phyloP scores from a whole-genome alignment of 169 alveolate genomes.

The Eimeria tenella region DNA sequence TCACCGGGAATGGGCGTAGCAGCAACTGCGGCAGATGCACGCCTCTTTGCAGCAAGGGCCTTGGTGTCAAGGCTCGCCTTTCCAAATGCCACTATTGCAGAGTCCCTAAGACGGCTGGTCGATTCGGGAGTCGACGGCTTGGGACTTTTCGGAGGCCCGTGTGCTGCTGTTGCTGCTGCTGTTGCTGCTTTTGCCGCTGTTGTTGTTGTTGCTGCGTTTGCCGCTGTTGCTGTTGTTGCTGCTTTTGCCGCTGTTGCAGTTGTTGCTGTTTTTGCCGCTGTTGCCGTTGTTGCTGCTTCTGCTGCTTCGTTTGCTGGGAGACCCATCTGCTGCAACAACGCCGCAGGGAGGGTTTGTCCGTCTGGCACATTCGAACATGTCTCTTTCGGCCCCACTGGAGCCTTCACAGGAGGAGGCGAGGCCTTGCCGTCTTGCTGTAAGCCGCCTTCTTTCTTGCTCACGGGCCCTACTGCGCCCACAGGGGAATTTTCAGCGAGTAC shows the following conservation, averaged over 20 bases:
- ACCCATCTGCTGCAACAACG: conserved; percentile 35
- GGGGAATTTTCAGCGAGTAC: too few relatives aligned
- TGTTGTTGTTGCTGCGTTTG: background rate
- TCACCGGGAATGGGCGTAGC: background rate
- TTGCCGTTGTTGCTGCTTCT: background rate
- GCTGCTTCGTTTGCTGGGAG: background rate
- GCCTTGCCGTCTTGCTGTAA: background rate
- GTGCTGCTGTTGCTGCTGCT: background rate
- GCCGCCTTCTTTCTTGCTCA: too few relatives aligned
- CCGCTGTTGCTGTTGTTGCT: background rate
- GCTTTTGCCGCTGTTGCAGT: background rate
- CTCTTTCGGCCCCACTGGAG: background rate
- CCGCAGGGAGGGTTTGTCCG: background rate
- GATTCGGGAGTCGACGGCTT: conserved; percentile 2
- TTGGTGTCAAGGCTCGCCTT: background rate
- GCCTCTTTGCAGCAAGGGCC: conserved; percentile 19
- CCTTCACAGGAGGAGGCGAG: conserved; percentile 25
- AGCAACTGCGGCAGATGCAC: conserved; percentile 14
- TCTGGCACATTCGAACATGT: background rate
- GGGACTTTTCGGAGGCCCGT: conserved; percentile 6
- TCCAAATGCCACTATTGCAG: conserved; percentile 26
- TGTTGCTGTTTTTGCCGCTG: background rate
- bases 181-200: conserved; percentile 20
- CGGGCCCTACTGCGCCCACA: too few relatives aligned
- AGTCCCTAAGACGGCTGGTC: background rate